Base-by-base conservation (phyloP, 140 eudicot species). In the Ambrosia hybrid region DNA sequence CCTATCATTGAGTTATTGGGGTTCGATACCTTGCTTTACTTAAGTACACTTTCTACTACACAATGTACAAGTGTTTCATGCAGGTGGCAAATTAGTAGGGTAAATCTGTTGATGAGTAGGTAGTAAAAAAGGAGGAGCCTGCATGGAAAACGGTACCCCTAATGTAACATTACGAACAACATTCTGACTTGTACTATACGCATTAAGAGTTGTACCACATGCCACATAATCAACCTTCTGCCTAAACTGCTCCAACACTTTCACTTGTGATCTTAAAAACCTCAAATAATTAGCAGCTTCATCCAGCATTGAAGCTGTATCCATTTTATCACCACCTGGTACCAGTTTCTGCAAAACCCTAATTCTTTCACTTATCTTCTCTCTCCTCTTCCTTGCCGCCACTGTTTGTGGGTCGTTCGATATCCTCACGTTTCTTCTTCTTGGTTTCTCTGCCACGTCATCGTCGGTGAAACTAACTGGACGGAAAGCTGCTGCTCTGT, bases 261-360 rank as follows among this genome's bases (percentile, higher is more conserved):
- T 90, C 15, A 93, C 94, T 74, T 90, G 97, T 52, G 95, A 84
- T 72, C 96, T 87, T 46, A 93, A 78, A 67, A 90, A 93, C 83
- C 86, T 90, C 65, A 93, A 88, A 74, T 93, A 93, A 72, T 86
- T 93, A 15, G 97, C 99, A 61, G 99, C 99, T 68, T 90, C 99
- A 72, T 93, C 99, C 1, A 93, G 91, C 97, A 93, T 88, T 3
- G 99, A 87, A 34, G 99, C 99, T 9, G 99, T 93, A 75, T 93
- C 97, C 99, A 93, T 90, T 46, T 90, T 93, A 75, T 65, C 84
- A 1, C 99, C 99, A 14, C 97, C 97, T 1, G 99, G 99, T n/a
- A 93, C 97, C 17, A 93, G 85, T 45, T 80, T 82, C 70, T 93
- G 99, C 84, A 93, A 81, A 70, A 88, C 96, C 82, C 99, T 81